Evolutionary conservation across 164 flowering plant species (phyloP), one percentile per base, ranked within the genome.

Genomic region (Kingdonia uniflora): DNA sequence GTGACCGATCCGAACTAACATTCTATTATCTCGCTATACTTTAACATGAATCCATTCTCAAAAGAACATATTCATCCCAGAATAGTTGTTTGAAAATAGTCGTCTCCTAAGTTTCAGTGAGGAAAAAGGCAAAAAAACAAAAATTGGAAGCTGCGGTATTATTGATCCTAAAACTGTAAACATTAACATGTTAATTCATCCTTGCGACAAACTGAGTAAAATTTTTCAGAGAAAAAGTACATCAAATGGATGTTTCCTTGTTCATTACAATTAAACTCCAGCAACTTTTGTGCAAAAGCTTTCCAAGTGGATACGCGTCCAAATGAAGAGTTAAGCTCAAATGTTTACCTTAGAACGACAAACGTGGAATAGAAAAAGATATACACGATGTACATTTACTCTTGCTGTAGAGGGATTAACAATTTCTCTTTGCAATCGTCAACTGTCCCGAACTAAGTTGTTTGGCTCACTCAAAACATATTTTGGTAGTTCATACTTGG

Each of bases 381-480:
- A 54, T 73, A 77, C 82, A 80, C 33, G 68, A 76, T 80, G 68
- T 80, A 80, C 82, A 80, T 64, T 51, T 35, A 33, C 51, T 51
- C 54, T 49, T 59, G 47, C 39, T 56, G 56, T 53, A 55, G 54
- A 29, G 35, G 8, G 35, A 52, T 40, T 42, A 43, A 44, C 19
- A 37, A 24, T 54, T 55, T 41, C 43, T 60, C 57, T 39, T 23
- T 6, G 23, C 21, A 17, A 12, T 51, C 39, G 37, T 75, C 58
- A 82, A 59, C 71, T 55, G 20, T 72, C 80, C 37, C 68, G 66
- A 19, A 84, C 74, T 73, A 90, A 70, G 66, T 90, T 90, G 47
- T 80, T 74, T 14, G 95, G 97, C 74, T 86, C 95, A 45, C 95
- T 86, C 73, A 89, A 66, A 50, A 84, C 95, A 61, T 84, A 86